phyloP scores from a whole-genome alignment of 164 flowering plant species.

The Berberis vulgaris region DNA sequence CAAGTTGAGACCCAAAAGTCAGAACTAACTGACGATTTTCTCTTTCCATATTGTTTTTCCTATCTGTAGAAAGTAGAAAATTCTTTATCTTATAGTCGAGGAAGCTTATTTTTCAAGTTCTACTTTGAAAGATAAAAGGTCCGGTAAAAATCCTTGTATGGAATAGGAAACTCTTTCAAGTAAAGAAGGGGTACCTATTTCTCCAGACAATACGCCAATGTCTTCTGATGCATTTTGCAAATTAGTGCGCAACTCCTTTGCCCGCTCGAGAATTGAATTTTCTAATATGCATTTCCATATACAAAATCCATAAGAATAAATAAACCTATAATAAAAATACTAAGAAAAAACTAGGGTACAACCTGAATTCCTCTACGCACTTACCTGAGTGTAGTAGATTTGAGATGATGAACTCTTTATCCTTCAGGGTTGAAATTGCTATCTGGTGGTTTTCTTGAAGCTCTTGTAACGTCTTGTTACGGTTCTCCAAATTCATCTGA shows the following conservation, averaged over 20 bases:
- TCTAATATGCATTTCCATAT: slow-evolving; percentile 29
- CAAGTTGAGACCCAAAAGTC: slow-evolving; percentile 67
- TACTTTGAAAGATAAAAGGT: too few species aligned
- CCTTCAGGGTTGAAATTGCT: slow-evolving; percentile 37
- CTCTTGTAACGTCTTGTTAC: slow-evolving; percentile 42
- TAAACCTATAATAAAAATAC: too few species aligned
- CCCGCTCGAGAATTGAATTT: slow-evolving; percentile 44
- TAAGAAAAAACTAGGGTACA: too few species aligned
- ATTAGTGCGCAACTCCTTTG: slow-evolving; percentile 54
- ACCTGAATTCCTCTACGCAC: too few species aligned
- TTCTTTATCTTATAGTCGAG: background rate
- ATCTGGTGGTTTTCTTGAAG: slow-evolving; percentile 48
- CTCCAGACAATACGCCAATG: slow-evolving; percentile 34
- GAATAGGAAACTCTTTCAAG: too few species aligned
- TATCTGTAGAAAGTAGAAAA: slow-evolving; percentile 30
- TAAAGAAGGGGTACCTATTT: slow-evolving; percentile 36
- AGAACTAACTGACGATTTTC: slow-evolving; percentile 52
- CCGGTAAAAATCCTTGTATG: too few species aligned
- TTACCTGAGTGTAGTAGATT: slow-evolving; percentile 28
- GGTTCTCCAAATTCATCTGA: slow-evolving; percentile 50
- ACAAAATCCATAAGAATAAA: too few species aligned
- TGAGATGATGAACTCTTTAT: slow-evolving; percentile 62
- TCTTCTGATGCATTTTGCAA: slow-evolving; percentile 70
- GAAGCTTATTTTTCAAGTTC: too few species aligned
- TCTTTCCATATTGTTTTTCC: slow-evolving; percentile 51